Evolutionary conservation across 1,284 basidiomycete genomes (phyloP), one percentile per base, ranked within the genome.

Genomic region (Apiotrichum montevideense): DNA sequence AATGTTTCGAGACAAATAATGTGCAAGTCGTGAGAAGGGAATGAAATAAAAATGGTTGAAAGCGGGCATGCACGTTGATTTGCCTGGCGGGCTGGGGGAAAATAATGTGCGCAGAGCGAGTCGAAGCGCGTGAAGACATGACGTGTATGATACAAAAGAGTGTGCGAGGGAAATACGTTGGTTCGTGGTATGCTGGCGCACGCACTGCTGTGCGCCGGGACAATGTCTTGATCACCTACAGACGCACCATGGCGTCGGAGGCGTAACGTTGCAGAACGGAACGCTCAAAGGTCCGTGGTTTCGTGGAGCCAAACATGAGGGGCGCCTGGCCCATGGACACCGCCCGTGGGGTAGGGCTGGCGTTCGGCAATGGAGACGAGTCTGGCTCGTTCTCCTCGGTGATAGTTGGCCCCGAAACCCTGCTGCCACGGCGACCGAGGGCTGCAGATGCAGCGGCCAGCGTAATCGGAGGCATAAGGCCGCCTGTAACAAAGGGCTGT

Each of bases 401-500:
- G 29, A 72, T 71, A n/a, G 59, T 43, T 52, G 4, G 61, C 55
- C 39, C 21, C 5, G 3, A 5, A 5, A 39, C 48, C 37, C 6
- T 42, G 37, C 15, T 51, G 8, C 62, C 53, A 33, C 72, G 66
- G 21, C 71, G 63, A 7, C 64, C 71, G 3, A 64, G 57, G 6
- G 71, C 70, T 2, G 64, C 69, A 3, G 70, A 68, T 3, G 69
- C 70, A 8, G 74, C 71, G 33, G 71, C 74, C 51, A 75, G 40
- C 4, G 50, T 6, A 13, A 51, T 51, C 11, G 21, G 37, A 32
- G 37, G 35, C 4, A 29, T 40, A 29, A 13, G 48, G 32, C 21
- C 3, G 10, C 43, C 64, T 66, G 32, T 61, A 59, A 46, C 93
- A 90, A 35, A 90, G 90, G 67, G 89, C 41, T 42, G 41, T 6